phyloP scores from a whole-genome alignment of 2,329 filamentous ascomycete species.

The Torrubiellomyces zombiae region DNA sequence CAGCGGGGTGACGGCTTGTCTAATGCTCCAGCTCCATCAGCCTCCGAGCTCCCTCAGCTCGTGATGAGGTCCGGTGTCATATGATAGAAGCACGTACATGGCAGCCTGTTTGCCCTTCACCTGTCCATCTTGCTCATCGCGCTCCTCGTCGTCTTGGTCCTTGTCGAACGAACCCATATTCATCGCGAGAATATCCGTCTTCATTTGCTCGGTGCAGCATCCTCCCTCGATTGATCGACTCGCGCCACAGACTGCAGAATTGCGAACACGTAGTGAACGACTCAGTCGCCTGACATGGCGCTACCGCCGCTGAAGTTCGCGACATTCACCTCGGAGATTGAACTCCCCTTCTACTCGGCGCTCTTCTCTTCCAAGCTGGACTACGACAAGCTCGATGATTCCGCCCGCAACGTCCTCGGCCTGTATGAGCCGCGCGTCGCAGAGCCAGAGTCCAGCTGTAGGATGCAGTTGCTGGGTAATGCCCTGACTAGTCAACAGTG shows the following conservation, averaged over 20 bases:
- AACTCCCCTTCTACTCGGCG: constrained; percentile 84
- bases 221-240: no score
- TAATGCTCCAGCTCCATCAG: no score
- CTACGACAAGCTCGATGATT: constrained; percentile 92
- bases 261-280: no score
- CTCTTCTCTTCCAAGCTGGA: constrained; percentile 91
- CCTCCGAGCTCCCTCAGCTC: constrained; percentile 6
- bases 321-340: constrained; percentile 84
- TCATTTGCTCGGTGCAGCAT: no score
- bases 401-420: constrained; percentile 69
- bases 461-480: constrained; percentile 79
- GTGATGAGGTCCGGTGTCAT: constrained; percentile 9
- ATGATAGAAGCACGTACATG: constrained; percentile 9
- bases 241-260: no score
- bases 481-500: constrained; percentile 73
- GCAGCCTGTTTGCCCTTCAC: constrained; percentile 1
- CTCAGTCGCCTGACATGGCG: constrained; percentile 26
- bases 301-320: constrained; percentile 52
- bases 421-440: constrained; percentile 75
- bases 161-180: no score
- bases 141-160: no score
- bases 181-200: no score
- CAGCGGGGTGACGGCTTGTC: no score
- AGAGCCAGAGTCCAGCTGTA: constrained; percentile 58
- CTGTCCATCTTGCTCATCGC: background rate